Evolutionary conservation across 2,329 filamentous ascomycete genomes (phyloP), one percentile per base, ranked within the genome.

Genomic region (Tolypocladium pustulatum): DNA sequence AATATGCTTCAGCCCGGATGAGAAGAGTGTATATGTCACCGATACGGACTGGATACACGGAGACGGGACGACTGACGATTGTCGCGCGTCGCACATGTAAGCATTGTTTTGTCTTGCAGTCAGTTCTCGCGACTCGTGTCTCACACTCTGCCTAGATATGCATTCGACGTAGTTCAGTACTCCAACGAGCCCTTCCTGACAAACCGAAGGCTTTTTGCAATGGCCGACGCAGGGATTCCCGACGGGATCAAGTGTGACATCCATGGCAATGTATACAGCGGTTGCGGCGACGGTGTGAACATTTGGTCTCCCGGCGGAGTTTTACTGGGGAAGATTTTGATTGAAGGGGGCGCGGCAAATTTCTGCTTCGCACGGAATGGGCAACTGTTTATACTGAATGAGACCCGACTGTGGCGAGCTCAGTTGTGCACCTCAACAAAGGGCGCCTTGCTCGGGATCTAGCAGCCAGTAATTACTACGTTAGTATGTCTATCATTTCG

Each of bases 121-220:
- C 7, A 32, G n/a, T 20, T 32, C 46, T 20, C 32, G n/a, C 17
- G 10, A 10, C 8, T 34, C 10, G 37, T 41, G 46, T 49, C 46
- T 51, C 46, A 32, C 13, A 36, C 12, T 12, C 9, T 25, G 2
- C 46, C 4, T 40, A 72, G 72, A 54, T 73, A 75, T 43, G 72
- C 72, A 0, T 74, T 74, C 25, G 72, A 76, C 13, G 27, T 75
- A 1, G 46, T 60, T 0, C 27, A n/a, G 3, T 59, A 65, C 52
- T 62, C 62, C 15, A 62, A 63, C 3, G 60, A 71, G n/a, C 75
- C 74, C 0, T 76, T 77, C 51, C 67, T 82, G 30, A 66, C 62
- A 1, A 81, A 82, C 63, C 72, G 75, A 20, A 72, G 80, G 36
- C 65, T 82, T 0, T 83, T 84, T 60, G 77, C 78, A 2, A 76